These are phyloP conservation scores for Zymoseptoria passerinii DNA, from an alignment of 2,329 filamentous ascomycete genomes.

Conservation along the genomic window DNA sequence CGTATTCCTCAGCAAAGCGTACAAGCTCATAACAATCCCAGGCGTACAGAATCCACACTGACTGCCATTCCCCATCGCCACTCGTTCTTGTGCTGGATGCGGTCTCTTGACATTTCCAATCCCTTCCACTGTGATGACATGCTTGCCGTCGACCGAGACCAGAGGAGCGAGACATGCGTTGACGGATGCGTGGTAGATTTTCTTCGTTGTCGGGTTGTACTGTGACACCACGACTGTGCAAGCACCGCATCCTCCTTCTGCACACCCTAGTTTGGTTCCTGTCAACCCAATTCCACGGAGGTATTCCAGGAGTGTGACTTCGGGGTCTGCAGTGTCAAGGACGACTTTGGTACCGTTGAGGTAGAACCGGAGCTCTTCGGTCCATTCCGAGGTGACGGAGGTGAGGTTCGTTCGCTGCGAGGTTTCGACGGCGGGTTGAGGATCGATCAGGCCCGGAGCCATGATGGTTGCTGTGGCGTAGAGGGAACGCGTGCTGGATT, in stretches of 20 bases:
- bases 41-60: constrained; percentile 96
- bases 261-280: constrained; percentile 92
- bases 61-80: constrained; percentile 84
- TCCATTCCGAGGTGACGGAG: constrained; percentile 64
- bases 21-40: constrained; percentile 95
- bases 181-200: constrained; percentile 92
- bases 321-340: constrained; percentile 80
- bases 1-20: constrained; percentile 83
- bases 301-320: constrained; percentile 87
- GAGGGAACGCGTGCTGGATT: not conserved
- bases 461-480: constrained; percentile 30
- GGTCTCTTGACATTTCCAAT: constrained; percentile 82
- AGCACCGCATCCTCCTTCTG: constrained; percentile 91
- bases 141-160: constrained; percentile 89
- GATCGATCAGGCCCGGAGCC: constrained; percentile 51
- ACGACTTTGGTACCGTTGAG: constrained; percentile 87
- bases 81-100: constrained; percentile 82
- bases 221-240: constrained; percentile 94
- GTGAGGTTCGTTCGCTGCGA: constrained; percentile 43
- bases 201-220: constrained; percentile 81
- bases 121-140: constrained; percentile 95
- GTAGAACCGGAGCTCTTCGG: constrained; percentile 85
- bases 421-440: constrained; percentile 40
- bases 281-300: constrained; percentile 86
- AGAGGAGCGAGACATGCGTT: constrained; percentile 93